phyloP scores from a whole-genome alignment of 106 monocot genomes.

The Apostasia shenzhenica region DNA sequence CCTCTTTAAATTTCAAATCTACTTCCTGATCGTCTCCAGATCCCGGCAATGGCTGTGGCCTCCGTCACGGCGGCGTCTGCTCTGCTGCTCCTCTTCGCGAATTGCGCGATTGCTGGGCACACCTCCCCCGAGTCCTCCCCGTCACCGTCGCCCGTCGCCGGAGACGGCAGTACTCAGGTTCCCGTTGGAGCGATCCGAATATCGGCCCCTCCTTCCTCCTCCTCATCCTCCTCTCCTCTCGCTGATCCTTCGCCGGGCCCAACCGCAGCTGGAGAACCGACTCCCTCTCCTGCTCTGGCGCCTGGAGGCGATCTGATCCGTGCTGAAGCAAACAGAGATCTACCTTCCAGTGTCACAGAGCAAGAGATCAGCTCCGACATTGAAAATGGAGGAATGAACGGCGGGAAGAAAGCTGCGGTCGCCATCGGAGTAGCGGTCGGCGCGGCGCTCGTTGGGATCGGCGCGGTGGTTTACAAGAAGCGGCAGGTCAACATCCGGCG shows the following conservation, averaged over 20 bases:
- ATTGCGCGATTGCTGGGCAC: slow-evolving; percentile 11
- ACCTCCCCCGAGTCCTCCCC: slow-evolving; percentile 5
- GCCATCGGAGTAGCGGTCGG: slow-evolving; percentile 35
- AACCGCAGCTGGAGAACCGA: slow-evolving; percentile 2
- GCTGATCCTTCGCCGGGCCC: slow-evolving; percentile 1
- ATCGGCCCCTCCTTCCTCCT: background rate
- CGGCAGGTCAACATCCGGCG: slow-evolving; percentile 54
- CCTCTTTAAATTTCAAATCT: too few species aligned
- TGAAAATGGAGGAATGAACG: slow-evolving; percentile 25
- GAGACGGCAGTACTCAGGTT: background rate
- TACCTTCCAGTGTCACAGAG: background rate
- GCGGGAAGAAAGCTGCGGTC: slow-evolving; percentile 46
- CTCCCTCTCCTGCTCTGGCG: slow-evolving; percentile 5
- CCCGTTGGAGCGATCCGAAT: background rate
- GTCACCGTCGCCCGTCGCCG: slow-evolving; percentile 1
- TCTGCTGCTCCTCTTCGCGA: slow-evolving; percentile 19
- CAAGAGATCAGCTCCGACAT: slow-evolving; percentile 10
- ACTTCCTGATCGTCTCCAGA: background rate
- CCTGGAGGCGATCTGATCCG: slow-evolving; percentile 5
- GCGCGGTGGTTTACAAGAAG: slow-evolving; percentile 51
- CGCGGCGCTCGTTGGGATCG: slow-evolving; percentile 31
- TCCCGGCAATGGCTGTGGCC: slow-evolving; percentile 1
- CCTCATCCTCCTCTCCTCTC: slow-evolving; percentile 3
- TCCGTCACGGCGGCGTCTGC: too few species aligned
- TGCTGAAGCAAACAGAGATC: background rate